A percentile compares a stretch with the other conserved stretches of the same genome.
These are phyloP conservation scores for Mucuna pruriens DNA, from an alignment of 306 rosid species.

Conservation along the genomic window DNA sequence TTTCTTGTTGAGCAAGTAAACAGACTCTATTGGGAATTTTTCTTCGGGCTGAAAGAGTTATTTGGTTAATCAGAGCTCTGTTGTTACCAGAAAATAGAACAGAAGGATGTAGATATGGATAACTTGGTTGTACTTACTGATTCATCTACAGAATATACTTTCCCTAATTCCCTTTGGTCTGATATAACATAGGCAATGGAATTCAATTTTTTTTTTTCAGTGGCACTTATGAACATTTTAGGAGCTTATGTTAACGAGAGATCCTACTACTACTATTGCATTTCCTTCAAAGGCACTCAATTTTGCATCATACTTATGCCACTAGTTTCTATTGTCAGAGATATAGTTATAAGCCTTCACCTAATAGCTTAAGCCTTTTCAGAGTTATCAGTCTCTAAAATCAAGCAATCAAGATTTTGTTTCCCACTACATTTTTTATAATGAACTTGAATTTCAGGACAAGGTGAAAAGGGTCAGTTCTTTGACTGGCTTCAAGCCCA, in stretches of 20 bases:
- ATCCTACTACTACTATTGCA: neutral
- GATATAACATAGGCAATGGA: neutral
- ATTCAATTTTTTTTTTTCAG: neutral
- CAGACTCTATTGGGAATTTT: neutral
- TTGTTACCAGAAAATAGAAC: no score
- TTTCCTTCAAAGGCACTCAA: constrained; percentile 15
- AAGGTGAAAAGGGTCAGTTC: neutral
- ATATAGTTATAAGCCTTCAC: no score
- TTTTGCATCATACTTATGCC: neutral
- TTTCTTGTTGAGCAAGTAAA: neutral
- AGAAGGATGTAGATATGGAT: no score
- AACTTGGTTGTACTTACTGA: no score
- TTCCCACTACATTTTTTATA: neutral
- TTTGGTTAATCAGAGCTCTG: no score
- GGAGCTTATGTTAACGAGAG: neutral
- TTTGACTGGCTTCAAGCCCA: neutral
- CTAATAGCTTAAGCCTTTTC: constrained; percentile 4
- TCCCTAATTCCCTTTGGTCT: neutral
- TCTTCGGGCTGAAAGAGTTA: neutral
- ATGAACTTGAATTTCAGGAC: constrained; percentile 6
- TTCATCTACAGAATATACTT: neutral
- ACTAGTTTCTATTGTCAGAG: neutral
- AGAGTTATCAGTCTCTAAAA: neutral
- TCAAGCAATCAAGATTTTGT: neutral
- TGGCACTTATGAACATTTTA: no score